Base-by-base conservation (phyloP, 768 basidiomycete species). In the Melanogaster broomeanus region DNA sequence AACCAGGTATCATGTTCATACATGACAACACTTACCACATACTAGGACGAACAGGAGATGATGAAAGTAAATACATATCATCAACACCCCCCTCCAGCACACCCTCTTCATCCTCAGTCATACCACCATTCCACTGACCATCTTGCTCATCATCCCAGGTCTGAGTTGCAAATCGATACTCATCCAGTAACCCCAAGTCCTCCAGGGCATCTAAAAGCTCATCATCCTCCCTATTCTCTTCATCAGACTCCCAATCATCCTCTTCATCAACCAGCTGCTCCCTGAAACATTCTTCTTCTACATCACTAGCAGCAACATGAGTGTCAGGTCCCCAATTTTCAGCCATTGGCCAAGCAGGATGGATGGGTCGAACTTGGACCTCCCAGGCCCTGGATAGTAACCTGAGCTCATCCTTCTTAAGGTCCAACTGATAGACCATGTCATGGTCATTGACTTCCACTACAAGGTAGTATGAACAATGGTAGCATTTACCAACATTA, bases 161-260 rank as follows among this genome's bases (percentile, higher is more conserved):
- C 31, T 43, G 19, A 21, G 25, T 33, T 33, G 28, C 31, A 13
- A 37, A 27, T 35, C 21, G 31, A 35, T 48, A 48, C 46, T 42
- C 46, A 42, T 48, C 33, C 15, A 35, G 19, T 38, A 48, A 42
- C 37, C 31, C 37, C 43, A 48, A 30, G 31, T 48, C 38, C 9
- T 48, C 46, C 13, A 42, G 19, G 2, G 15, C 46, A 37, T 34
- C 46, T 35, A 48, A 37, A 4, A 48, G 21, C 27, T 48, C 38
- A 48, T 48, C 38, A 48, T n/a, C n/a, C n/a, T n/a, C n/a, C n/a
- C n/a, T n/a, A n/a, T n/a, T n/a, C n/a, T n/a, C n/a, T n/a, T n/a
- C 28, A 33, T 2, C 19, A 45, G 28, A 31, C 7, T 31, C 46
- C 9, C 0, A 13, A 37, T 48, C 10, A n/a, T 37, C 22, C 0